These are phyloP conservation scores for Aspergillus brunneoviolaceus DNA, from an alignment of 2,329 filamentous ascomycete species.

Conservation along the genomic window DNA sequence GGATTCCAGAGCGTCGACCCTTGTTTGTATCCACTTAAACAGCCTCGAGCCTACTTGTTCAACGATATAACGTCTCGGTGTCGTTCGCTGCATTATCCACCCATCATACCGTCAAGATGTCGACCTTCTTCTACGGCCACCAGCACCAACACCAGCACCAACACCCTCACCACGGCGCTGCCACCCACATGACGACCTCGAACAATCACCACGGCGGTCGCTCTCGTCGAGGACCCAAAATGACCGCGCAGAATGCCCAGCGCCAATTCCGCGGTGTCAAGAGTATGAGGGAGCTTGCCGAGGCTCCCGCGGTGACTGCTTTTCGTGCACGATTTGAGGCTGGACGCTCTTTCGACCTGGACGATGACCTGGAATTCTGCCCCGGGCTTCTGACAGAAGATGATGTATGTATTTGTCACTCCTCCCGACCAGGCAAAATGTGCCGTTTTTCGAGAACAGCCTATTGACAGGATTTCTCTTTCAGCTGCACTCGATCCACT, in stretches of 20 bases:
- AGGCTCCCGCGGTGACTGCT: constrained; percentile 70
- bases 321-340: constrained; percentile 90
- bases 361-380: constrained; percentile 95
- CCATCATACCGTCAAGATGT: constrained; percentile 40
- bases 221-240: constrained; percentile 77
- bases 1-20: constrained; percentile 21
- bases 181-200: constrained; percentile 52
- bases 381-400: constrained; percentile 87
- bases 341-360: constrained; percentile 88
- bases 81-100: constrained; percentile 10
- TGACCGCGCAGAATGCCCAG: constrained; percentile 78
- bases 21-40: constrained; percentile 27
- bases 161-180: constrained; percentile 50
- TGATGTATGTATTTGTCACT: constrained; percentile 63
- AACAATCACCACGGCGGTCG: constrained; percentile 83
- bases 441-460: neutral
- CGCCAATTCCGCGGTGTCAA: constrained; percentile 83
- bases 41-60: constrained; percentile 16
- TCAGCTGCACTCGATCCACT: constrained; percentile 88
- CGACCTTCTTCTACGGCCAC: constrained; percentile 49
- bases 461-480: constrained; percentile 24
- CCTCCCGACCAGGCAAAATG: neutral
- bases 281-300: constrained; percentile 81
- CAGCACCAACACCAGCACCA: constrained; percentile 50
- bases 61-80: constrained; percentile 19